These are phyloP conservation scores for Gossypium armourianum DNA, from an alignment of 441 rosid genomes.

Conservation along the genomic window DNA sequence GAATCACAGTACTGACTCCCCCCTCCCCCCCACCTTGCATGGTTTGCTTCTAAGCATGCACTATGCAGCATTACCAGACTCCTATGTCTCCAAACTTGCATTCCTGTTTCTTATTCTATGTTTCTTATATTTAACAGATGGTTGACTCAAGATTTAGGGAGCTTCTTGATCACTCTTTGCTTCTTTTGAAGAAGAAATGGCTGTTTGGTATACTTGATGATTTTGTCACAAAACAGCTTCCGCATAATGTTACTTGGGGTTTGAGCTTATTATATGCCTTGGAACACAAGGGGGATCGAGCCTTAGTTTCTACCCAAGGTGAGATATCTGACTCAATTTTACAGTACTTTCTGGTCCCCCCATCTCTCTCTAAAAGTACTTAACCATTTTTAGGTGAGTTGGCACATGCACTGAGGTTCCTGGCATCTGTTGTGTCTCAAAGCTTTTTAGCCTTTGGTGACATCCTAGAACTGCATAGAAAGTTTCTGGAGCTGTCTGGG, in stretches of 20 bases:
- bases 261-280: slow-evolving; percentile 90
- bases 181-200: slow-evolving; percentile 88
- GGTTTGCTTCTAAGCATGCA: background rate
- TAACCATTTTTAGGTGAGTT: slow-evolving; percentile 62
- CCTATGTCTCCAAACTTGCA: background rate
- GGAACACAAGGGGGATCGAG: slow-evolving; percentile 89
- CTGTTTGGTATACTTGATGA: slow-evolving; percentile 79
- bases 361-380: slow-evolving; percentile 13
- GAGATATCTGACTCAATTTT: slow-evolving; percentile 15
- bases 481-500: slow-evolving; percentile 89
- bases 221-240: slow-evolving; percentile 98
- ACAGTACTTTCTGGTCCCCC: slow-evolving; percentile 5
- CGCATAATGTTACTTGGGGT: slow-evolving; percentile 97
- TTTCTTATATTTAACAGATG: slow-evolving; percentile 45
- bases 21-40: background rate
- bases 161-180: slow-evolving; percentile 71
- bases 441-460: slow-evolving; percentile 98
- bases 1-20: background rate
- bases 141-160: slow-evolving; percentile 80
- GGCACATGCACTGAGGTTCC: slow-evolving; percentile 92
- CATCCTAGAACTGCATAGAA: slow-evolving; percentile 84
- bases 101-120: background rate
- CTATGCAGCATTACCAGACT: background rate
- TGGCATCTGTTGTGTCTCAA: slow-evolving; percentile 98
- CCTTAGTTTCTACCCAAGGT: slow-evolving; percentile 82